Conservation (phyloP, 148 eudicot species). For the Vaccinium corymbosum region DNA sequence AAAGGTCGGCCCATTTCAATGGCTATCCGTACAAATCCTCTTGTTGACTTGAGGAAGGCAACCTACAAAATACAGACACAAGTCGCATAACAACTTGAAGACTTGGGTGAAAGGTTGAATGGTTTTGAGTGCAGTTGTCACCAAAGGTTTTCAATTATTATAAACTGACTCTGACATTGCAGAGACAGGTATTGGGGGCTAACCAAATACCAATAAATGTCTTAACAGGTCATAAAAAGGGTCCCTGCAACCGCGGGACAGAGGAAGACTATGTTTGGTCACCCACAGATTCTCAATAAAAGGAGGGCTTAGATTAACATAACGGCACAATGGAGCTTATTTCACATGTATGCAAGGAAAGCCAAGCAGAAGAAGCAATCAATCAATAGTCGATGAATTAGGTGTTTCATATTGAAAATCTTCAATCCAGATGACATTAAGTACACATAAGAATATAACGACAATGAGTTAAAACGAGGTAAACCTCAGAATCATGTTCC, state of each 20-base stretch:
- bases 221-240: not conserved
- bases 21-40: conserved; percentile 86
- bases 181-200: not conserved
- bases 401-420: not conserved
- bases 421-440: not conserved
- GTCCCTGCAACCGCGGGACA: not conserved
- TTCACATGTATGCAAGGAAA: not conserved
- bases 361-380: not conserved
- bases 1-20: conserved; percentile 66
- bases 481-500: conserved; percentile 82
- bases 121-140: not conserved
- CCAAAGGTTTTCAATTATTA: not conserved
- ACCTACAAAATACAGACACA: conserved; percentile 37
- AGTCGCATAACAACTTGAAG: not conserved
- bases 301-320: not conserved
- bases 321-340: not conserved
- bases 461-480: conserved; percentile 3
- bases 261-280: not conserved
- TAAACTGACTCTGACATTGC: not conserved
- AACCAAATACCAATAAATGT: not conserved
- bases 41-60: conserved; percentile 58
- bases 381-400: not conserved
- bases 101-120: not conserved
- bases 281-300: not conserved
- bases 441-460: not conserved